Conservation (phyloP, 352 stramenopile genomes). For the Pythium phragmitis region DNA sequence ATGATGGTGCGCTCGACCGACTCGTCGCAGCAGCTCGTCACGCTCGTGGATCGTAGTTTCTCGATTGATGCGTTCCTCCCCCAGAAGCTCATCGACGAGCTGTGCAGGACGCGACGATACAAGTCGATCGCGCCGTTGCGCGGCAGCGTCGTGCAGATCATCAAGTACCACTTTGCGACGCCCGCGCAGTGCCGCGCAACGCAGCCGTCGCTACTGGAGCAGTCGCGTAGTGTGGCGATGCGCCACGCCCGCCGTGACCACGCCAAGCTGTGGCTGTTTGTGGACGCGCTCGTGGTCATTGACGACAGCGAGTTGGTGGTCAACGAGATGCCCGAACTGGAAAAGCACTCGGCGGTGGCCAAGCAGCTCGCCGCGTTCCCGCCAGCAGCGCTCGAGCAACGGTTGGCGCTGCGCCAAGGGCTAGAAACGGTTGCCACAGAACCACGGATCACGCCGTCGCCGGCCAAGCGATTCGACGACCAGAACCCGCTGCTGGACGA, state of each 20-base stretch:
- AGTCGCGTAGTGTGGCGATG: not conserved
- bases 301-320: constrained; percentile 52
- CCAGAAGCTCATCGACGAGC: constrained; percentile 13
- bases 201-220: constrained; percentile 8
- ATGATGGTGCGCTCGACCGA: constrained; percentile 54
- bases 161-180: constrained; percentile 65
- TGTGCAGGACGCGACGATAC: constrained; percentile 32
- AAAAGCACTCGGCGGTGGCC: constrained; percentile 30
- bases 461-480: constrained; percentile 34
- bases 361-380: constrained; percentile 28
- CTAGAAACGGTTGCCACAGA: constrained; percentile 17
- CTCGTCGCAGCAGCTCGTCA: constrained; percentile 36
- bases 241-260: not conserved
- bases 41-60: constrained; percentile 50
- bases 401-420: constrained; percentile 49
- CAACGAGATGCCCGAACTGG: constrained; percentile 32
- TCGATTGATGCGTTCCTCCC: constrained; percentile 56
- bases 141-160: constrained; percentile 52
- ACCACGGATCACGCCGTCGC: not conserved
- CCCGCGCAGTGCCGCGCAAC: constrained; percentile 38
- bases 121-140: constrained; percentile 41
- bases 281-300: constrained; percentile 48
- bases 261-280: constrained; percentile 1
- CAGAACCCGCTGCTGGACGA: constrained; percentile 49
- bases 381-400: constrained; percentile 38